A percentile compares a stretch with the other conserved stretches of the same genome.
Conservation (phyloP, 352 stramenopile genomes). For the Globisporangium splendens region DNA sequence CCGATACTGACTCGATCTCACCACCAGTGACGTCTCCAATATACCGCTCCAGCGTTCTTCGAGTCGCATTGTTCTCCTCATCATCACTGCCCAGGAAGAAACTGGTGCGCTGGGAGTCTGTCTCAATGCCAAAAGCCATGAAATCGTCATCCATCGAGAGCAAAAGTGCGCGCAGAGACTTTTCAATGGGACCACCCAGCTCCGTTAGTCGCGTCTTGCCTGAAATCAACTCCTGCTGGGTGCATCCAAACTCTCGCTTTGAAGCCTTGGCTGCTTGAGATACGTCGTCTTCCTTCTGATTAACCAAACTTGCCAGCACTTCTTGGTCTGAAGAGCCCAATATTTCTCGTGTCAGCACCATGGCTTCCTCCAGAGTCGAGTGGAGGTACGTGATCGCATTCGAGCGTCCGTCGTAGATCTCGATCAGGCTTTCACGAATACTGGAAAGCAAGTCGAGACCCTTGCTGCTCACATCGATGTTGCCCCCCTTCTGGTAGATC, state of each 20-base stretch:
- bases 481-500: slow-evolving; percentile 42
- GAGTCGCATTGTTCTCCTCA: slow-evolving; percentile 29
- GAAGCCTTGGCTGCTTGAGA: background rate
- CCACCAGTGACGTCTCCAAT: slow-evolving; percentile 6
- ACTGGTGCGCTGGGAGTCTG: slow-evolving; percentile 46
- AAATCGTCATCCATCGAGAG: slow-evolving; percentile 68
- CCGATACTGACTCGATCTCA: background rate
- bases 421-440: slow-evolving; percentile 26
- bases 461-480: slow-evolving; percentile 39
- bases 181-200: slow-evolving; percentile 39
- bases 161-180: slow-evolving; percentile 41
- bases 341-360: slow-evolving; percentile 30
- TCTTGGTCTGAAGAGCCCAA: slow-evolving; percentile 12
- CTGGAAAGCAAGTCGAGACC: slow-evolving; percentile 26
- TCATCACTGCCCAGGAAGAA: slow-evolving; percentile 68
- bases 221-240: slow-evolving; percentile 25
- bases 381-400: slow-evolving; percentile 38
- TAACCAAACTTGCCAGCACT: slow-evolving; percentile 2
- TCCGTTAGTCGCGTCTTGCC: slow-evolving; percentile 30
- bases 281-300: slow-evolving; percentile 13
- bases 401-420: slow-evolving; percentile 38
- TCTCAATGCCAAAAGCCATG: slow-evolving; percentile 72
- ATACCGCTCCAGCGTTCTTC: slow-evolving; percentile 55
- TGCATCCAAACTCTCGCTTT: slow-evolving; percentile 19
- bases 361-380: slow-evolving; percentile 50